Evolutionary conservation across 2,329 filamentous ascomycete species (phyloP), one percentile per base, ranked within the genome.

Genomic region (Colletotrichum kahawae): DNA sequence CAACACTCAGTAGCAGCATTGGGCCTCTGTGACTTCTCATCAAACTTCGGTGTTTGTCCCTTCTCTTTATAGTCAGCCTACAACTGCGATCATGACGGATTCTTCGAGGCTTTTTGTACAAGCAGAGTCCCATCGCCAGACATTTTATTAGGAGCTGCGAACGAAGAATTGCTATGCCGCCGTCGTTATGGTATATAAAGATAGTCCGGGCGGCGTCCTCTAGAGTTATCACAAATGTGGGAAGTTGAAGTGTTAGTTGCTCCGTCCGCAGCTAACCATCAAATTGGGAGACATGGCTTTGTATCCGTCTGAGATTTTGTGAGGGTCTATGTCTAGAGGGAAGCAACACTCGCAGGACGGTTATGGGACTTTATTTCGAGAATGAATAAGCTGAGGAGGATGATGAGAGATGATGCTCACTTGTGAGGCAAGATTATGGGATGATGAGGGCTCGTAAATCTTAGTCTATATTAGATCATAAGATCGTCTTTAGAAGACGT

Each of bases 71-170:
- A 12, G 38, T 48, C 18, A 12, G 9, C 18, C 9, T 5, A 12
- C 1, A n/a, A 8, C 38, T 12, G 5, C 12, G 18, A 48, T 21
- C 3, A 2, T 48, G 0, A 21, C 18, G 3, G 9, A 48, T 5
- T 5, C 1, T 18, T 48, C 0, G 0, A 0, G 9, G 5, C n/a
- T n/a, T 6, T 8, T n/a, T n/a, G 8, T n/a, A 43, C 3, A 43
- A 12, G 18, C 8, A 43, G 38, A 43, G 18, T n/a, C 2, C 0
- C 5, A 48, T 12, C 10, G 18, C 8, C 9, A 5, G 1, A 4
- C 2, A 10, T 4, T 43, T 1, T 0, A 12, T n/a, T 0, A 4
- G 8, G 38, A n/a, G 18, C 18, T 18, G 1, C 18, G 38, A 7
- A 12, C 0, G 38, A 48, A 21, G 3, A 18, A 6, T 16, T 48